Base-by-base conservation (phyloP, 495 filamentous ascomycete genomes). In the Penicillium paxilli region DNA sequence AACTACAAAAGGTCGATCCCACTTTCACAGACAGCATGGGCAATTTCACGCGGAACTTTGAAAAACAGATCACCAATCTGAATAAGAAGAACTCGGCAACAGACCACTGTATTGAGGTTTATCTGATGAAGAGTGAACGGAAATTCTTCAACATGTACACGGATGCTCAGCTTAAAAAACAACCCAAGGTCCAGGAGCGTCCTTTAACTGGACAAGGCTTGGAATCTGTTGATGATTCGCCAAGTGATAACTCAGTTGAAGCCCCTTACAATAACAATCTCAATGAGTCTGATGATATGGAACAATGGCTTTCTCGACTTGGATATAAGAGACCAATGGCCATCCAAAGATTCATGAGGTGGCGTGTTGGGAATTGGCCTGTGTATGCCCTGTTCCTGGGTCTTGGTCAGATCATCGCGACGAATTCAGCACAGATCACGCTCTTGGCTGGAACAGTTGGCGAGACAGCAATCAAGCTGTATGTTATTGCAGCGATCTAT, bases 381-480 rank as follows among this genome's bases (percentile, higher is more conserved):
- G 47, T 87, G 8, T 89, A 89, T 64, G 71, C 83, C 19, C 77
- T 89, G 60, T 62, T 87, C 21, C 74, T 89, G 16, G 83, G 84
- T 28, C 73, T 87, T 57, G 83, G 83, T 5, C 86, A 88, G 62
- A 80, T 88, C 52, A 78, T 88, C 38, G 82, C 86, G 0, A 81
- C 83, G 44, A 87, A 85, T 60, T 86, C 82, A 0, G 86, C 87
- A 66, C 85, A 88, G 54, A 83, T 88, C 63, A 85, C 84, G 5
- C 78, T 89, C 12, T 68, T 89, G 19, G 80, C 76, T 5, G 86
- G 85, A 20, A 76, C 81, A 52, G 71, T 82, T 12, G 83, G 80
- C 16, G 73, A 88, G 60, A 74, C 81, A 7, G 82, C 84, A 3
- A 67, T 78, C 24, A 82, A 83, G 68, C 73, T 88, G 19, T 88